Percentiles rank a stretch among this genome's conserved stretches.
phyloP scores from a whole-genome alignment of 2,329 filamentous ascomycete species.

The Cladophialophora chaetospira region DNA sequence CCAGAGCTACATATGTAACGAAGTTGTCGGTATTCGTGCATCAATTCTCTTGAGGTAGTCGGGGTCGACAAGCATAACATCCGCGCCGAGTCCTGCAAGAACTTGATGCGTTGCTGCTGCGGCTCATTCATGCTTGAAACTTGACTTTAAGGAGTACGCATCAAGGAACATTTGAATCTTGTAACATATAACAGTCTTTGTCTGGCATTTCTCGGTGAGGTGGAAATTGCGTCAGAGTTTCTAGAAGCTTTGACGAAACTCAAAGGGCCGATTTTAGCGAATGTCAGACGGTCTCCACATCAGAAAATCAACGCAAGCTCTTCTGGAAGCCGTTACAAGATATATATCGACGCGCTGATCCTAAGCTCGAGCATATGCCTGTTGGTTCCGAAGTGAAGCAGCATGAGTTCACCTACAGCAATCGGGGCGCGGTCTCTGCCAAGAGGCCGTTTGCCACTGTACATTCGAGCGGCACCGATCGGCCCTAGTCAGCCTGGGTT shows the following conservation, averaged over 20 bases:
- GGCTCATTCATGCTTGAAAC: neutral
- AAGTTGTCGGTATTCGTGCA: slow-evolving; percentile 30
- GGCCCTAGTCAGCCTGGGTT: too few species aligned
- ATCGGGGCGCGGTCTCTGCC: neutral
- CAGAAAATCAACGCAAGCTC: too few species aligned
- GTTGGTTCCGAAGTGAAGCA: too few species aligned
- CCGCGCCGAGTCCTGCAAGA: slow-evolving; percentile 42
- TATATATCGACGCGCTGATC: too few species aligned
- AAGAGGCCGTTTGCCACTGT: neutral
- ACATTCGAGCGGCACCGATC: too few species aligned
- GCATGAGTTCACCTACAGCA: too few species aligned
- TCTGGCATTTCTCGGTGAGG: neutral
- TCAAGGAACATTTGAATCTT: too few species aligned
- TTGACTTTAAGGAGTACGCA: too few species aligned
- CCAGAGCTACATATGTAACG: neutral
- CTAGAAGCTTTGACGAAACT: neutral
- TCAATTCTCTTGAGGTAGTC: slow-evolving; percentile 46
- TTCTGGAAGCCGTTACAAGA: too few species aligned
- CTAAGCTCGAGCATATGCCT: too few species aligned
- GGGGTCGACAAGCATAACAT: slow-evolving; percentile 38
- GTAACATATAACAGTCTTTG: too few species aligned
- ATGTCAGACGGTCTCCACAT: too few species aligned
- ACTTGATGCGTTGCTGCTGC: slow-evolving; percentile 22
- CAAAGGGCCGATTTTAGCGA: neutral
- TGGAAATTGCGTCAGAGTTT: neutral